Conservation (phyloP, 805 yeast species). For the Candida odintsovae region DNA sequence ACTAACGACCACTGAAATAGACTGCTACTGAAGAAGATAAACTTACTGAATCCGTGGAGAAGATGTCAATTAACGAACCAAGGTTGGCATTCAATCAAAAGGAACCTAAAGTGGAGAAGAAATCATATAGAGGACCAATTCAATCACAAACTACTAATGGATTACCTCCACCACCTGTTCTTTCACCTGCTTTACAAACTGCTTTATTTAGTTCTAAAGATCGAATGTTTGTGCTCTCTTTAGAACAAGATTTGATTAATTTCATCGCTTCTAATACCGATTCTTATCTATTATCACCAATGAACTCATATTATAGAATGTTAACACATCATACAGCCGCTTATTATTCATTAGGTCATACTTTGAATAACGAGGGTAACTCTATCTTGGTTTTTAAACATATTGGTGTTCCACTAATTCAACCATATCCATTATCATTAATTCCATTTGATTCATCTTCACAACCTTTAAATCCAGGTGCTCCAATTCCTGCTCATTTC, state of each 20-base stretch:
- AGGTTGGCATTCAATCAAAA: not conserved
- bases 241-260: conserved; percentile 42
- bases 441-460: conserved; percentile 11
- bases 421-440: conserved; percentile 14
- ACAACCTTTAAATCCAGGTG: conserved; percentile 16
- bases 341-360: conserved; percentile 57
- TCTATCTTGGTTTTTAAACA: conserved; percentile 39
- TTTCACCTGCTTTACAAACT: conserved; percentile 26
- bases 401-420: conserved; percentile 17
- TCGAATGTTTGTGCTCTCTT: conserved; percentile 41
- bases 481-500: not conserved
- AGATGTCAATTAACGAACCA: not conserved
- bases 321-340: conserved; percentile 67
- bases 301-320: conserved; percentile 65
- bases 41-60: not conserved
- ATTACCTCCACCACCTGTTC: not conserved
- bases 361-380: conserved; percentile 41
- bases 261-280: conserved; percentile 38
- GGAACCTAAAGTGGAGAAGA: not conserved
- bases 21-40: not conserved
- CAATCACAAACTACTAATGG: not conserved
- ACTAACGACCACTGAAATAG: not conserved
- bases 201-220: conserved; percentile 42
- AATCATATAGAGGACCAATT: not conserved
- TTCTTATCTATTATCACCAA: conserved; percentile 35